Percentiles rank a stretch among this genome's conserved stretches.
Conservation (phyloP, 73 alveolate species). For the Tetrahymena thermophila region DNA sequence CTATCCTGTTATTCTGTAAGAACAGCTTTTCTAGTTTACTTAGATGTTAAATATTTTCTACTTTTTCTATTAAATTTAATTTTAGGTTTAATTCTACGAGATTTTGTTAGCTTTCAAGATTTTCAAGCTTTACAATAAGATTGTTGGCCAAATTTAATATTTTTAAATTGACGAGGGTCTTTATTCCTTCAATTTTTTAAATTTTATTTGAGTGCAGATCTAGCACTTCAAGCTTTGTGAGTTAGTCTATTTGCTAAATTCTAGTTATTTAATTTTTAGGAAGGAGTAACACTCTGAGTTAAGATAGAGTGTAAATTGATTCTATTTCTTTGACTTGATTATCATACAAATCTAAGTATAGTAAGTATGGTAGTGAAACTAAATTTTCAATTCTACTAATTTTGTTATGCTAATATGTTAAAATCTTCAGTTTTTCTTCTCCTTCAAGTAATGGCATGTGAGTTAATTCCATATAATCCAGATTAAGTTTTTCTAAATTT, state of each 20-base stretch:
- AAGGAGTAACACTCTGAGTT: constrained; percentile 60
- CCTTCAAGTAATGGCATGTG: constrained; percentile 83
- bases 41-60: constrained; percentile 45
- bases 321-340: constrained; percentile 68
- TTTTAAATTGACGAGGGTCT: constrained; percentile 50
- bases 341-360: constrained; percentile 69
- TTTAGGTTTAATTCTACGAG: constrained; percentile 65
- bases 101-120: constrained; percentile 48
- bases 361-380: constrained; percentile 61
- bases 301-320: constrained; percentile 61
- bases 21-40: constrained; percentile 33
- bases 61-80: constrained; percentile 63
- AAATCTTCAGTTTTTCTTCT: constrained; percentile 66
- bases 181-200: constrained; percentile 60
- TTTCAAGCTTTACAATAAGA: constrained; percentile 53
- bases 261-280: constrained; percentile 65
- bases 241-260: constrained; percentile 54
- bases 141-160: constrained; percentile 65
- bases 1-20: constrained; percentile 56
- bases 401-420: constrained; percentile 60
- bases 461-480: constrained; percentile 70
- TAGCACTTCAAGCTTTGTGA: constrained; percentile 64
- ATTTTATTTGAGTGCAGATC: constrained; percentile 75
- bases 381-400: constrained; percentile 56
- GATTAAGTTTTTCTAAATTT: constrained; percentile 62